Conservation (phyloP, 2,329 filamentous ascomycete genomes). For the Xylaria sp. region DNA sequence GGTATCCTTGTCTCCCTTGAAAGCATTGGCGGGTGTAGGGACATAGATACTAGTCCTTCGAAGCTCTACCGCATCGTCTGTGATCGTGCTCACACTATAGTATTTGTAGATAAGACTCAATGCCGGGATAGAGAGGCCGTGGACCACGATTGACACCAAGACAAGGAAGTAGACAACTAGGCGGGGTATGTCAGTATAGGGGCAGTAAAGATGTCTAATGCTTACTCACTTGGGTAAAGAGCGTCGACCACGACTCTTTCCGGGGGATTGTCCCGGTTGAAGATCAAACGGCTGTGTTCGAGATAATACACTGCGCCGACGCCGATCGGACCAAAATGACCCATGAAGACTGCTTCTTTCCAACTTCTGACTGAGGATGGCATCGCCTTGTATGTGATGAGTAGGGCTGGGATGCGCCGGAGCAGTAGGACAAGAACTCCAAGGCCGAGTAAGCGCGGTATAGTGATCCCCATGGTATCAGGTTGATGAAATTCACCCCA, state of each 20-base stretch:
- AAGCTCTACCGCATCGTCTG: constrained; percentile 49
- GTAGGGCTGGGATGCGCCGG: constrained; percentile 61
- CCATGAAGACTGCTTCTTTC: constrained; percentile 66
- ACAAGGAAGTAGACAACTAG: constrained; percentile 50
- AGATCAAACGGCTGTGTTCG: constrained; percentile 51
- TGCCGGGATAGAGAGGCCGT: constrained; percentile 55
- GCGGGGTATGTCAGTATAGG: neutral
- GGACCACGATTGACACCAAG: constrained; percentile 51
- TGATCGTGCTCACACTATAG: constrained; percentile 48
- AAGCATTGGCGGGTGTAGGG: constrained; percentile 48
- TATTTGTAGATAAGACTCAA: constrained; percentile 48
- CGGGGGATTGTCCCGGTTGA: constrained; percentile 33
- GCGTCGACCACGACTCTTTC: constrained; percentile 45
- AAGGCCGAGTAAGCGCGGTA: constrained; percentile 55
- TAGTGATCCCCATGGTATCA: constrained; percentile 57
- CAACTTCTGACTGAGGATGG: constrained; percentile 56
- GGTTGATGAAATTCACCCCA: constrained; percentile 61
- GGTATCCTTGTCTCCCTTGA: constrained; percentile 44
- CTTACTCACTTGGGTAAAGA: constrained; percentile 40
- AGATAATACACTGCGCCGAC: constrained; percentile 80
- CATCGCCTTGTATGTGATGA: constrained; percentile 61
- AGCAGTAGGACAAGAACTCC: constrained; percentile 59
- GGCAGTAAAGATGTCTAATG: neutral
- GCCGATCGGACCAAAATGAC: constrained; percentile 77
- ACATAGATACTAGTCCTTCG: constrained; percentile 46